Evolutionary conservation across 1,284 basidiomycete species (phyloP).

Genomic region (Spongispora temasekensis): DNA sequence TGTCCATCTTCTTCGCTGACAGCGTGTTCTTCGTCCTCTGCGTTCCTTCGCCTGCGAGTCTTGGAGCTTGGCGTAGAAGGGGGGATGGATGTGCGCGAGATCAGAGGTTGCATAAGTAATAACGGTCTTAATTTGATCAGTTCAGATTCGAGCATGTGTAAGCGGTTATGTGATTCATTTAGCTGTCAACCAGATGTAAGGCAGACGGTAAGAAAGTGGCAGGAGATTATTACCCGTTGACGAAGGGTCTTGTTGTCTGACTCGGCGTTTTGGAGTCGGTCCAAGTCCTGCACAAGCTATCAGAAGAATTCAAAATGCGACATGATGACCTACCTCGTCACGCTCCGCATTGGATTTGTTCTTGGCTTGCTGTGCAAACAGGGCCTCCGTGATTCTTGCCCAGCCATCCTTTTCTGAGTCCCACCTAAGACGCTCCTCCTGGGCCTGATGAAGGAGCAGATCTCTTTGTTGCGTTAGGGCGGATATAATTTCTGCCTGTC

Average conservation of each 20-base stretch:
- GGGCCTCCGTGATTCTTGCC: constrained; percentile 62
- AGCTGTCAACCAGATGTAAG: constrained; percentile 36
- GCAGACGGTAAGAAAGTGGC: neutral
- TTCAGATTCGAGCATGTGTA: constrained; percentile 45
- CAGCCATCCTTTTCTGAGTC: constrained; percentile 60
- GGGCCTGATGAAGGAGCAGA: constrained; percentile 48
- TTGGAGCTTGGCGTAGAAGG: constrained; percentile 26
- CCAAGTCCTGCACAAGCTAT: constrained; percentile 46
- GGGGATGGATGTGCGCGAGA: constrained; percentile 23
- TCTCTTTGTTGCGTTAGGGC: constrained; percentile 58
- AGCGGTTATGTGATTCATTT: constrained; percentile 40
- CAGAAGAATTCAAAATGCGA: constrained; percentile 6
- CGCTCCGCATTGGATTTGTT: constrained; percentile 35
- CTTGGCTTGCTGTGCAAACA: constrained; percentile 50
- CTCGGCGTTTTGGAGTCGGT: constrained; percentile 48
- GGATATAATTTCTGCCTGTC: constrained; percentile 63
- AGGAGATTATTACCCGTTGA: constrained; percentile 45
- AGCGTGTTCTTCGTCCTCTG: constrained; percentile 27
- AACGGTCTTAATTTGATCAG: constrained; percentile 45
- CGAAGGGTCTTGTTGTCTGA: constrained; percentile 57
- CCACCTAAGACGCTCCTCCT: constrained; percentile 60
- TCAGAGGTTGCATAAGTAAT: constrained; percentile 46
- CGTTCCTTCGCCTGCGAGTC: constrained; percentile 31
- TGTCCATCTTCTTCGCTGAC: constrained; percentile 28
- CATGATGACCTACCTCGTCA: constrained; percentile 45